Base-by-base conservation (phyloP, 2,329 filamentous ascomycete genomes). In the Colletotrichum nymphaeae region DNA sequence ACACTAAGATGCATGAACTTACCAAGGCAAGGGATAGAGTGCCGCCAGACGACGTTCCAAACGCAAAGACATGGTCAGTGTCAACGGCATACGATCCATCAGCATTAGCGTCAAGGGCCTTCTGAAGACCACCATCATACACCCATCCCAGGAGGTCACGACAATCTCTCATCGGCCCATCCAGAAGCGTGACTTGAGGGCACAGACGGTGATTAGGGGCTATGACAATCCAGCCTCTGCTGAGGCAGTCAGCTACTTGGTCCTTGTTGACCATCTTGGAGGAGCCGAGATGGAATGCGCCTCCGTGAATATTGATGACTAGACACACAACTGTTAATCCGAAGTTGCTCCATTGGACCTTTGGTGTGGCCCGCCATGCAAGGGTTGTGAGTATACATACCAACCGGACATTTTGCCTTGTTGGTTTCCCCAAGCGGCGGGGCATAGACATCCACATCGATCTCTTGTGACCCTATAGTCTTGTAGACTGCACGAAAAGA, bases 221-320 rank as follows among this genome's bases (percentile, higher is more conserved):
- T 6, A 84, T 68, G 1, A 84, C 81, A 59, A 85, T 83, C 83
- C 82, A 84, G 24, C 78, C 77, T 22, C 83, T 78, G 19, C 74
- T 65, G 0, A 84, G 78, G 56, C 83, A 84, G 74, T 84, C 83
- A 9, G 78, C 66, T 16, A 84, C 76, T 63, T 85, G 83, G 49
- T 82, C 77, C 22, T 78, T 75, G 53, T 83, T 84, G 69, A 85
- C 79, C 80, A 84, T 82, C 22, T 79, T 75, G 2, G 81, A 83
- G 30, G 80, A 78, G 11, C 82, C 83, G 30, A 85, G 81, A 81
- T 84, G 84, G 76, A 84, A 85, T 26, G 82, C 83, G n/a, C 83
- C 83, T 57, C 83, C 84, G 76, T 85, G 84, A 63, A 85, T 84
- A 67, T 83, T 77, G 72, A 85, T 84, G 57, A 84, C 83, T 83